These are phyloP conservation scores for Dryas drummondii DNA, from an alignment of 306 rosid species.

Conservation along the genomic window DNA sequence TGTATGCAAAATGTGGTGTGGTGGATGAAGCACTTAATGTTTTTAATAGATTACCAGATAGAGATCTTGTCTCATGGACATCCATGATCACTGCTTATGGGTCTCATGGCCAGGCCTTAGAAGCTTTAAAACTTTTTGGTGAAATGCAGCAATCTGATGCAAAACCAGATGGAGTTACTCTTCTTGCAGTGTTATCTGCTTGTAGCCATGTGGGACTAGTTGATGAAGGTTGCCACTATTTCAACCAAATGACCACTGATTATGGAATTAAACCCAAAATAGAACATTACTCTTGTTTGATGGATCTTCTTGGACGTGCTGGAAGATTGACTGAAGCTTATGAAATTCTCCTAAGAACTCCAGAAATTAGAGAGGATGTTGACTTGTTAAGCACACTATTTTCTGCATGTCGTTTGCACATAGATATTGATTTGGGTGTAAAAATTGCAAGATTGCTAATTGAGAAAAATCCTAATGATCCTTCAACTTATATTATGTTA, in stretches of 20 bases:
- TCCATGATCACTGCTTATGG: constrained; percentile 83
- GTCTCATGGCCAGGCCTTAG: constrained; percentile 64
- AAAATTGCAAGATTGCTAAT: constrained; percentile 51
- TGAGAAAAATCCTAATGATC: constrained; percentile 61
- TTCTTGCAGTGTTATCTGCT: constrained; percentile 72
- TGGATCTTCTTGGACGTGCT: constrained; percentile 85
- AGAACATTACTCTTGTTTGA: constrained; percentile 79
- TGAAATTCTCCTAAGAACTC: constrained; percentile 52
- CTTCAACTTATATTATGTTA: constrained; percentile 55
- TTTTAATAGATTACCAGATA: constrained; percentile 60
- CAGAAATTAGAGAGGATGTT: constrained; percentile 50
- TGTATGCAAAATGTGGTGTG: constrained; percentile 86
- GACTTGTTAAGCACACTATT: constrained; percentile 67
- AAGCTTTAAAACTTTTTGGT: constrained; percentile 64
- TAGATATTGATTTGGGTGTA: constrained; percentile 53
- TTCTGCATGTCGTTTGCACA: constrained; percentile 61
- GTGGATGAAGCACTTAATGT: constrained; percentile 65
- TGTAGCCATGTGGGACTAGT: constrained; percentile 80
- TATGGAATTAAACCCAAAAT: constrained; percentile 55
- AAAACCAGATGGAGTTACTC: constrained; percentile 62
- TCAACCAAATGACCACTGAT: constrained; percentile 54
- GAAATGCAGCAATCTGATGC: constrained; percentile 54
- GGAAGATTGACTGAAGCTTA: constrained; percentile 76
- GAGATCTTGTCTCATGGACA: constrained; percentile 78
- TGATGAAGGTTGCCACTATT: constrained; percentile 59